Percentiles rank a stretch among this genome's conserved stretches.
phyloP scores from a whole-genome alignment of 164 flowering plant species.

The Macadamia integrifolia region DNA sequence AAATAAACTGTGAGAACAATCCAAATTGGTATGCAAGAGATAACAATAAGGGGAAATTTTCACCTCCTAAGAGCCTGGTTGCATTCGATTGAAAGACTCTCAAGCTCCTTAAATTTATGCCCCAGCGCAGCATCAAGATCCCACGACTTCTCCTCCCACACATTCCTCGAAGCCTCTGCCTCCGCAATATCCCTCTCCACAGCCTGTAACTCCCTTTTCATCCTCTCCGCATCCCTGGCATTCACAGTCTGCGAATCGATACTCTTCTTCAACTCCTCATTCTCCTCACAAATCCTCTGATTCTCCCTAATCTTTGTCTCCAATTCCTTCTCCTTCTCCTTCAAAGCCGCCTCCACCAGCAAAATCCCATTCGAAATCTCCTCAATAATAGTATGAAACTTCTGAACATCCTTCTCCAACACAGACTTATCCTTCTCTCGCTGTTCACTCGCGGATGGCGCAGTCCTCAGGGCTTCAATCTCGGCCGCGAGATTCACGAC shows the following conservation, averaged over 20 bases:
- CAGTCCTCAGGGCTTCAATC: slow-evolving; percentile 34
- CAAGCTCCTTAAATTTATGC: slow-evolving; percentile 66
- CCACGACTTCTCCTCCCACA: slow-evolving; percentile 91
- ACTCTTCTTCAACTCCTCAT: slow-evolving; percentile 65
- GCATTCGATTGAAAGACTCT: slow-evolving; percentile 59
- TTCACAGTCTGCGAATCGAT: slow-evolving; percentile 65
- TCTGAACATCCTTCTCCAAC: slow-evolving; percentile 61
- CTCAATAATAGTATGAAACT: slow-evolving; percentile 53
- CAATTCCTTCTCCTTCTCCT: slow-evolving; percentile 64
- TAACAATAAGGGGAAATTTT: neutral
- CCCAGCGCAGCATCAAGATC: slow-evolving; percentile 46
- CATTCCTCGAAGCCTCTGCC: slow-evolving; percentile 54
- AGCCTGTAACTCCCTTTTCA: slow-evolving; percentile 82
- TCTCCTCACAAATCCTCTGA: slow-evolving; percentile 59
- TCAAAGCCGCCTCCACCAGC: slow-evolving; percentile 44
- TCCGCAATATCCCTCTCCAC: slow-evolving; percentile 81
- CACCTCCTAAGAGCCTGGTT: slow-evolving; percentile 67
- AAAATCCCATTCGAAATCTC: slow-evolving; percentile 24
- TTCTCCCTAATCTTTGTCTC: slow-evolving; percentile 45
- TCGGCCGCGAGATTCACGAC: slow-evolving; percentile 33
- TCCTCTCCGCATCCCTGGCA: slow-evolving; percentile 87
- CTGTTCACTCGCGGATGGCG: slow-evolving; percentile 45
- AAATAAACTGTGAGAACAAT: too few relatives aligned
- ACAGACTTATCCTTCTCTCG: slow-evolving; percentile 53
- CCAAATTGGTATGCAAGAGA: neutral